Evolutionary conservation across 192 early-diverging fungal genomes (phyloP).

Genomic region (Backusella tarrabulga): DNA sequence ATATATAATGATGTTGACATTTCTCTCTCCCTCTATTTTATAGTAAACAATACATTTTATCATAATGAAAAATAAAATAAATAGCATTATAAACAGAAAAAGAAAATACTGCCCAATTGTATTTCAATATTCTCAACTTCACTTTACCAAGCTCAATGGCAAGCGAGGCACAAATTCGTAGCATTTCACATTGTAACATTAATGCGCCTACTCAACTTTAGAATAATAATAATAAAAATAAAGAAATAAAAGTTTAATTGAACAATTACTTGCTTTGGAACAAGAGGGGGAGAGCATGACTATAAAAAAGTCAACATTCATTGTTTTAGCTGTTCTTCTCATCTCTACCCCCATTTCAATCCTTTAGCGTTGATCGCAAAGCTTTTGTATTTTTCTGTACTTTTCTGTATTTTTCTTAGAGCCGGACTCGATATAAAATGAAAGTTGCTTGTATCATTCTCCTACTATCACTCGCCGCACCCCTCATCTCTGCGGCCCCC

Average conservation of each 20-base stretch:
- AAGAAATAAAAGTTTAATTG: background rate
- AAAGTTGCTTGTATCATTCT: background rate
- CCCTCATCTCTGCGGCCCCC: conserved; percentile 8
- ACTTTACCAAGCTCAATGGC: background rate
- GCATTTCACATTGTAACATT: background rate
- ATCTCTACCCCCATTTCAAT: background rate
- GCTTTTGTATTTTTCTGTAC: background rate
- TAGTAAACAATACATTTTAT: background rate
- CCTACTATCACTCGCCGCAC: background rate
- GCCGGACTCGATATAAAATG: conserved; percentile 5
- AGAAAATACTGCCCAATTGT: no score
- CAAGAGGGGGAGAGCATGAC: background rate
- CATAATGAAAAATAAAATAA: no score
- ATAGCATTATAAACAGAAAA: no score
- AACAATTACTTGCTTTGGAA: background rate
- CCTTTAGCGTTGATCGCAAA: conserved; percentile 4
- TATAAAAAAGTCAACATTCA: background rate
- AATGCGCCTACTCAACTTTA: background rate
- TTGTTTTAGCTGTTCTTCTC: background rate
- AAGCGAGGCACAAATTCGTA: background rate
- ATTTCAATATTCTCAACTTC: no score
- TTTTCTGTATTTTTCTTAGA: background rate
- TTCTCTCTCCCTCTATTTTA: background rate
- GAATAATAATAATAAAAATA: no score
- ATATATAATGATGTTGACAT: no score